A percentile compares a stretch with the other conserved stretches of the same genome.
Evolutionary conservation across 441 rosid genomes (phyloP).

Genomic region (Kokia cookei): DNA sequence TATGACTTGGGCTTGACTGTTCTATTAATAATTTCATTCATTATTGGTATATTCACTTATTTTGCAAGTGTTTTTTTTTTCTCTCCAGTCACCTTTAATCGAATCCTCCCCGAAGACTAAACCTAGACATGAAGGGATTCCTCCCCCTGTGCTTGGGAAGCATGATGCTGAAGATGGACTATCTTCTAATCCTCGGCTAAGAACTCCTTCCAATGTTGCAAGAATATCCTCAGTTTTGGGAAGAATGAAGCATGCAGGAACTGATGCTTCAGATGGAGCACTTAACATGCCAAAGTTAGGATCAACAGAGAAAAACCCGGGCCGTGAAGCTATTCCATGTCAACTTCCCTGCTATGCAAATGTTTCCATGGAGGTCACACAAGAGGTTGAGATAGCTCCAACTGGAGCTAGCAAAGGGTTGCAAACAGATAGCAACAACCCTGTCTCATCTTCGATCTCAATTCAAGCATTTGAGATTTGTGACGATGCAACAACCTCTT

Average conservation of each 20-base stretch:
- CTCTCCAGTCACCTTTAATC: constrained; percentile 49
- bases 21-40: not conserved
- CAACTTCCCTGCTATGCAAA: constrained; percentile 18
- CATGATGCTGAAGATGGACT: constrained; percentile 47
- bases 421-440: constrained; percentile 68
- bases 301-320: constrained; percentile 28
- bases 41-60: constrained; percentile 9
- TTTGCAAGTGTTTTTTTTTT: not conserved
- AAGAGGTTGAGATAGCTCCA: constrained; percentile 32
- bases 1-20: constrained; percentile 17
- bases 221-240: constrained; percentile 49
- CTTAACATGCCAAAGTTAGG: constrained; percentile 25
- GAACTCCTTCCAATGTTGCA: constrained; percentile 51
- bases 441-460: constrained; percentile 66
- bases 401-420: constrained; percentile 40
- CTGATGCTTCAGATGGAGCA: constrained; percentile 36
- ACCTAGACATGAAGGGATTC: constrained; percentile 59
- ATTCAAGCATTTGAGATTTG: constrained; percentile 67
- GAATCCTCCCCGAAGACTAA: constrained; percentile 63
- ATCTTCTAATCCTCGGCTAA: constrained; percentile 43
- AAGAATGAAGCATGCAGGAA: constrained; percentile 40
- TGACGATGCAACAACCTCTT: constrained; percentile 69
- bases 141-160: constrained; percentile 43
- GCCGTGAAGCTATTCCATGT: constrained; percentile 26
- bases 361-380: constrained; percentile 21